Evolutionary conservation across 805 yeast species (phyloP), one percentile per base, ranked within the genome.

Genomic region (Candida yuanshanica): DNA sequence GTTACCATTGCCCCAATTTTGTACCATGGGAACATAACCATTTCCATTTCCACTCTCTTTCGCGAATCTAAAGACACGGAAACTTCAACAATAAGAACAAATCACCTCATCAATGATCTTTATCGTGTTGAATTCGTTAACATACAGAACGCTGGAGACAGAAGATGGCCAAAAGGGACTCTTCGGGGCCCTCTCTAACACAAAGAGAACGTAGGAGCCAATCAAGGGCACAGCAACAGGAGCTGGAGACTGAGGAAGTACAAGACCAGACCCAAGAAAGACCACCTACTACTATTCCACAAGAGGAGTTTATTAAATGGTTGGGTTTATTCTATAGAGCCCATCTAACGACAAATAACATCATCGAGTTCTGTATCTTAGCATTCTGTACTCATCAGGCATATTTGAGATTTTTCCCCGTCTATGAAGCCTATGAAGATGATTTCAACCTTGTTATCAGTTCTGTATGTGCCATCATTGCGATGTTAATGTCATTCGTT

Each of bases 321-420:
- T 7, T 51, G 1, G 37, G 42, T 10, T 25, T 29, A 7, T 38
- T 52, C 11, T 43, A 50, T 17, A 55, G 41, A 17, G 38, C 48
- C 13, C 22, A 57, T 24, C 17, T 59, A 23, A 44, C 49, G 2
- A 49, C 56, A 1, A 54, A 52, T 23, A 53, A 48, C 38, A 37
- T 61, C 22, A 42, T 55, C 12, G 64, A 63, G 39, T 13, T 54
- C 20, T 49, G 53, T 2, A 46, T 52, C 7, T 38, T 63, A 7
- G 55, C 55, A 1, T 47, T 55, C 14, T 44, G 59, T 7, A 38
- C 41, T 3, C 52, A 61, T 25, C 49, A 51, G 17, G 48, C 55
- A 1, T 56, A 49, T 34, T 10, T 46, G 23, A 46, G 53, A 9
- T 47, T 38, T 25, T 18, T 21, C 12, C 37, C 47, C 36, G 16